phyloP scores from a whole-genome alignment of 2,329 filamentous ascomycete genomes.

The Colletotrichum sublineola region DNA sequence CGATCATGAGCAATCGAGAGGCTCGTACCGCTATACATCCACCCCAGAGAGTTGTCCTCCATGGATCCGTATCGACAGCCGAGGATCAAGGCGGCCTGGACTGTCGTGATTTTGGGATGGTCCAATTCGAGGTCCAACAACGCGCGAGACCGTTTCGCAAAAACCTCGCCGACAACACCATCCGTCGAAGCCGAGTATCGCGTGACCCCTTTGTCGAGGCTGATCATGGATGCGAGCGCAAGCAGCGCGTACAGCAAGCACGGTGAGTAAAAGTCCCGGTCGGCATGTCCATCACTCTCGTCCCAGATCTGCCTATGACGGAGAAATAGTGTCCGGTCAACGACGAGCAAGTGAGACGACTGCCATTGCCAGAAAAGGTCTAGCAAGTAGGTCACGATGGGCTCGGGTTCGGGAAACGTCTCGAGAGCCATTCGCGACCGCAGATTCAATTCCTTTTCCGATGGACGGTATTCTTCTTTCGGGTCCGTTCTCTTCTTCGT shows the following conservation, averaged over 20 bases:
- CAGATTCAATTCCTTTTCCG: background rate
- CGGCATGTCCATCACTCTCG: conserved; percentile 3
- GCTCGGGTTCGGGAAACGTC: conserved; percentile 31
- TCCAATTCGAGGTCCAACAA: conserved; percentile 18
- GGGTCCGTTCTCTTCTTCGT: background rate
- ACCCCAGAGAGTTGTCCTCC: conserved; percentile 10
- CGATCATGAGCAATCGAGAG: too few relatives aligned
- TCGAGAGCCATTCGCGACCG: conserved; percentile 9
- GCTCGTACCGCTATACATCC: conserved; percentile 32
- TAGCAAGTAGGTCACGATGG: conserved; percentile 31
- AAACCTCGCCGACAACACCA: conserved; percentile 15
- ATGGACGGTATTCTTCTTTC: background rate
- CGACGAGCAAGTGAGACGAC: conserved; percentile 19
- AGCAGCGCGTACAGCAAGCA: conserved; percentile 28
- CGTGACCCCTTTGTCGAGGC: conserved; percentile 32
- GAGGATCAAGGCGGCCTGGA: conserved; percentile 26
- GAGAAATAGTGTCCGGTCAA: conserved; percentile 23
- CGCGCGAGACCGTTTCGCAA: conserved; percentile 19
- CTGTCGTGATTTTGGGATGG: conserved; percentile 21
- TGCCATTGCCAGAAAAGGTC: conserved; percentile 38
- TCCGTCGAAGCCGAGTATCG: conserved; percentile 27
- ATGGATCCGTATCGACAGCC: conserved; percentile 26
- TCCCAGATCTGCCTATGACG: conserved; percentile 28
- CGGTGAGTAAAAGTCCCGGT: conserved; percentile 16
- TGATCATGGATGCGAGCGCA: conserved; percentile 34